Evolutionary conservation across 768 basidiomycete genomes (phyloP).

Genomic region (Omphalotus guepiniiformis): DNA sequence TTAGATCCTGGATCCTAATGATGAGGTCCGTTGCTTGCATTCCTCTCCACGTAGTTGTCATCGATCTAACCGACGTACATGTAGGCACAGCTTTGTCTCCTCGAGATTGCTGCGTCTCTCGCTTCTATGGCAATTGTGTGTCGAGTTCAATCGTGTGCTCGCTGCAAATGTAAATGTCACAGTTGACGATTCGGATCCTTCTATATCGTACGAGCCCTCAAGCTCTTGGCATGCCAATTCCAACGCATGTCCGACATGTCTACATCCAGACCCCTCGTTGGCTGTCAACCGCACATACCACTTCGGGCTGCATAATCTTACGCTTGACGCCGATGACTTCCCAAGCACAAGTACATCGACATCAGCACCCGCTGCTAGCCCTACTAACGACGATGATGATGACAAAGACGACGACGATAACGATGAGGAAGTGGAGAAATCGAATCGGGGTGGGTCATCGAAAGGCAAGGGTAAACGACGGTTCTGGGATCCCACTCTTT

Average conservation of each 20-base stretch:
- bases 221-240: constrained; percentile 31
- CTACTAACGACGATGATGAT: constrained; percentile 4
- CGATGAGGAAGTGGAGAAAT: constrained; percentile 8
- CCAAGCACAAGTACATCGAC: not conserved
- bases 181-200: constrained; percentile 33
- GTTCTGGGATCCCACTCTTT: not conserved
- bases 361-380: not conserved
- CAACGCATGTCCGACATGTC: constrained; percentile 26
- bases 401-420: constrained; percentile 9
- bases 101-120: no score
- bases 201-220: constrained; percentile 34
- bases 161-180: constrained; percentile 25
- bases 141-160: not conserved
- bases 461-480: not conserved
- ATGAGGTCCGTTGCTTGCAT: no score
- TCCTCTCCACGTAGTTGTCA: no score
- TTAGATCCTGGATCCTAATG: no score
- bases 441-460: no score
- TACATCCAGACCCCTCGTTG: constrained; percentile 19
- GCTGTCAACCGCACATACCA: constrained; percentile 31
- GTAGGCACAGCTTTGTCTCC: no score
- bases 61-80: no score
- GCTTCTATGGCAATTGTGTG: not conserved
- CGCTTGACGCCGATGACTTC: constrained; percentile 17
- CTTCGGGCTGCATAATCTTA: constrained; percentile 25